Evolutionary conservation across 108 stramenopile genomes (phyloP), one percentile per base, ranked within the genome.

Genomic region (Fistulifera solaris): DNA sequence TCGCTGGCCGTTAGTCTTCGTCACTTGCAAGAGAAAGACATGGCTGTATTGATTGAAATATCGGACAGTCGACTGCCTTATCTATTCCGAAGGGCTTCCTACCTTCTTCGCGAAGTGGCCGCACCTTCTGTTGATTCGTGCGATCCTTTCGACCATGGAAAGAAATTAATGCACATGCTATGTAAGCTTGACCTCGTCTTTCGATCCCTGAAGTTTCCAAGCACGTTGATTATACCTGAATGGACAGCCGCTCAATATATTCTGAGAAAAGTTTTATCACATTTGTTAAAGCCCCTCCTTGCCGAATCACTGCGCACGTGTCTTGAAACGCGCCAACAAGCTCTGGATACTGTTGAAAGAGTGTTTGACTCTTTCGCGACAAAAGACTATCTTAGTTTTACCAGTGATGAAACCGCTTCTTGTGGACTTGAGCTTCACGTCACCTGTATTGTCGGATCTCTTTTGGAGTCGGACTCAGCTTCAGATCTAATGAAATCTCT

Each of bases 261-360:
- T 56, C 42, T 43, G 26, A 41, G 42, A 44, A 44, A 24, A 44
- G 1, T 41, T 27, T 15, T 27, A n/a, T 24, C 4, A 42, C 22
- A 41, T 27, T 7, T 8, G 42, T 19, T 16, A 14, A 5, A 15
- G 42, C 42, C 24, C 23, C n/a, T 43, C 56, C 17, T 24, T 40
- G 2, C 44, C 42, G 56, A 23, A 56, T 44, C 22, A 56, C 22
- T 56, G 56, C 42, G 31, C 3, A 35, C 3, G 31, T 35, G 31
- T 35, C 31, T 8, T 8, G 31, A 3, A 35, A 35, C 31, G 31
- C 31, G 31, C 8, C 31, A 35, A 35, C 3, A 35, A 35, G 3
- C 31, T 35, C 8, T 8, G 31, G 42, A 41, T 1, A 40, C 28
- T 2, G 40, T 27, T 43, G 17, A 27, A 17, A 56, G 38, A 41